Conservation (phyloP, 495 filamentous ascomycete genomes). For the Emericellopsis terricola region DNA sequence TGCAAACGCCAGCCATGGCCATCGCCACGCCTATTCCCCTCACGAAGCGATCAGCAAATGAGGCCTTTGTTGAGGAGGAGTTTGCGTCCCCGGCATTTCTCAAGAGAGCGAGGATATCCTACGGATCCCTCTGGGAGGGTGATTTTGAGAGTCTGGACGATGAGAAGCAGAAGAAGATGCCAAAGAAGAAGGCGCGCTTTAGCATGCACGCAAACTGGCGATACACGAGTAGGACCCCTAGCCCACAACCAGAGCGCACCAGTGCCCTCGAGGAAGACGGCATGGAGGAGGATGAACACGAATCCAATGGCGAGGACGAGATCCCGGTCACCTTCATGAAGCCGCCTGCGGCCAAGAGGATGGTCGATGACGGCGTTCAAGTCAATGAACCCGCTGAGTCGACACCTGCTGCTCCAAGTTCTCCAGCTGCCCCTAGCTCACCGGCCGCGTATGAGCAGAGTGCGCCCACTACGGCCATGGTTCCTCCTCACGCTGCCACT, state of each 20-base stretch:
- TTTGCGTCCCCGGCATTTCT: constrained; percentile 68
- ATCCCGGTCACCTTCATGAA: too few relatives aligned
- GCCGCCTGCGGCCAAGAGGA: too few relatives aligned
- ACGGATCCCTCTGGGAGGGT: constrained; percentile 37
- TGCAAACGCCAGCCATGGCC: background rate
- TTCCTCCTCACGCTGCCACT: too few relatives aligned
- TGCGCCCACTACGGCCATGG: too few relatives aligned
- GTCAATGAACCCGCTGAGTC: background rate
- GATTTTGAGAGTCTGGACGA: constrained; percentile 52
- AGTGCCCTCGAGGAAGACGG: too few relatives aligned
- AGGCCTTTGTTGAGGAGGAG: constrained; percentile 10
- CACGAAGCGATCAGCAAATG: background rate
- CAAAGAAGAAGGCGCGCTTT: constrained; percentile 57
- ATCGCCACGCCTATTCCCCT: background rate
- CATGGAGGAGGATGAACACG: background rate
- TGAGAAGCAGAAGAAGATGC: constrained; percentile 43
- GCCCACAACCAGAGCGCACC: constrained; percentile 37
- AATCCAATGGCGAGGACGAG: constrained; percentile 7
- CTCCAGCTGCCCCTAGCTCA: background rate
- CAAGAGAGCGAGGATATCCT: constrained; percentile 42
- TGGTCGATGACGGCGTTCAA: too few relatives aligned
- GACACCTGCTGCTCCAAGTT: background rate
- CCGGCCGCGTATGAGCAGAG: too few relatives aligned
- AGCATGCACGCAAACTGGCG: constrained; percentile 52
- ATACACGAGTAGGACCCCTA: constrained; percentile 46